phyloP scores from a whole-genome alignment of 495 filamentous ascomycete genomes.

The Tuber indicum region DNA sequence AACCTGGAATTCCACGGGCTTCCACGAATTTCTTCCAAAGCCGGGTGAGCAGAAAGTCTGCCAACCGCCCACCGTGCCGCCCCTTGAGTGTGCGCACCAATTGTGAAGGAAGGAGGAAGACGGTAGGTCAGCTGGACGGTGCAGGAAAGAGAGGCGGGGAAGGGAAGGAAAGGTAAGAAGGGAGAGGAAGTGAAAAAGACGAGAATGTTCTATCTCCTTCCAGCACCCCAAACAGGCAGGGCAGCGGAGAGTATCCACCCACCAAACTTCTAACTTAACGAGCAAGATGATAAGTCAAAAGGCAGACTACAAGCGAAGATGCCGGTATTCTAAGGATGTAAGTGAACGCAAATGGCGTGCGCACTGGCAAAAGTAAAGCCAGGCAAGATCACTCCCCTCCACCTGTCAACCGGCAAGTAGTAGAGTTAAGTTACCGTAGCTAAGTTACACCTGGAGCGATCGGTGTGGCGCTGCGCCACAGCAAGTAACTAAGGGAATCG shows the following conservation, averaged over 20 bases:
- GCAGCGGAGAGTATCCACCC: neutral
- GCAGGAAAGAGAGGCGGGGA: neutral
- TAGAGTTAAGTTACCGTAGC: neutral
- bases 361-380: neutral
- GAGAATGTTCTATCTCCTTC: neutral
- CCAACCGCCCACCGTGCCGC: neutral
- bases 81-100: neutral
- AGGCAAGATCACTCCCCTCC: neutral
- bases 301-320: neutral
- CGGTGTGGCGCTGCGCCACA: neutral
- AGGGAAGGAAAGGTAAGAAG: neutral
- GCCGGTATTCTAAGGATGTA: neutral
- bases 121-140: neutral
- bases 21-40: neutral
- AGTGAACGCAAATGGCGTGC: neutral
- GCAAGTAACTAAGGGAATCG: neutral
- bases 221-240: too few relatives aligned
- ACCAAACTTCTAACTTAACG: neutral
- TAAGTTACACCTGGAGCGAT: neutral
- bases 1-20: neutral
- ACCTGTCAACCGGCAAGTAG: neutral
- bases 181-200: neutral
- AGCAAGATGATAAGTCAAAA: neutral
- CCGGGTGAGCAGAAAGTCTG: neutral
- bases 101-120: neutral